These are phyloP conservation scores for Echium plantagineum DNA, from an alignment of 257 asterid genomes.

Conservation along the genomic window DNA sequence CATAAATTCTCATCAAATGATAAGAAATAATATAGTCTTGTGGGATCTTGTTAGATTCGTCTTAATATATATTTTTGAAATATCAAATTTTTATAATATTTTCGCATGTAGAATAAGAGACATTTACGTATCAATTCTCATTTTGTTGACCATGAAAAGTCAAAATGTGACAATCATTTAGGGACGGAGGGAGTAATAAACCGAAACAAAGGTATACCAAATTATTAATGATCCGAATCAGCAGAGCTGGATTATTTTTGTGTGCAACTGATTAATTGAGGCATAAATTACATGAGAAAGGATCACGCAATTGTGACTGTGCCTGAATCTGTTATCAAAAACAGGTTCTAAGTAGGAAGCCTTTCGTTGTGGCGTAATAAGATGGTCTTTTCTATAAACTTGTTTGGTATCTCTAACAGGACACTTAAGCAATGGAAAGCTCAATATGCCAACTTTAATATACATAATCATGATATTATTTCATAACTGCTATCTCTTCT, in stretches of 20 bases:
- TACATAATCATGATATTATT: not conserved
- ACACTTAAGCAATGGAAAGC: constrained; percentile 2
- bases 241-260: not conserved
- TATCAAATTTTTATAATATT: too few relatives aligned
- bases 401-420: constrained; percentile 1
- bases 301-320: constrained; percentile 4
- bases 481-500: not conserved
- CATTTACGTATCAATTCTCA: too few relatives aligned
- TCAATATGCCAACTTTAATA: not conserved
- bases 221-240: too few relatives aligned
- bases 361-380: constrained; percentile 3
- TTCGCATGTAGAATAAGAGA: too few relatives aligned
- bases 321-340: constrained; percentile 1
- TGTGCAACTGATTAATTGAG: constrained; percentile 1
- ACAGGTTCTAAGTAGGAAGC: not conserved
- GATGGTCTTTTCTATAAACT: not conserved
- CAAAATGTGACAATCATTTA: too few relatives aligned
- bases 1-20: too few relatives aligned
- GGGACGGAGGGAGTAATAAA: too few relatives aligned
- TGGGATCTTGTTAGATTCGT: too few relatives aligned
- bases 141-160: too few relatives aligned
- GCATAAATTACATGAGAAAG: constrained; percentile 4
- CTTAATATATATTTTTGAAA: too few relatives aligned
- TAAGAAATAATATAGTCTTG: too few relatives aligned
- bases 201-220: too few relatives aligned